phyloP scores from a whole-genome alignment of 2,329 filamentous ascomycete genomes.

The Colletotrichum shisoi region DNA sequence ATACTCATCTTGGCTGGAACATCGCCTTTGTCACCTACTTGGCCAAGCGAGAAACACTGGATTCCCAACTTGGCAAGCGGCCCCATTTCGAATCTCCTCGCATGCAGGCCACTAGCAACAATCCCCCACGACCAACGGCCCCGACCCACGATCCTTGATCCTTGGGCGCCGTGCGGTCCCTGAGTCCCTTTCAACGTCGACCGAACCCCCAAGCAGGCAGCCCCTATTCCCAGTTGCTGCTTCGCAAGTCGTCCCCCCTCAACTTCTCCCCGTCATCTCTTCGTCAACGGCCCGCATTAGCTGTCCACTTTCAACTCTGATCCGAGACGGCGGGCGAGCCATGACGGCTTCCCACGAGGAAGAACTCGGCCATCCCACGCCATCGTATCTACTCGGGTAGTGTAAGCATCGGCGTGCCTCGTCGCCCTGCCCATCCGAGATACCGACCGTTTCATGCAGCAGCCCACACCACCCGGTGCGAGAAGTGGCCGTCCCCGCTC shows the following conservation, averaged over 20 bases:
- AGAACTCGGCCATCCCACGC: conserved; percentile 6
- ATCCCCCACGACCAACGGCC: conserved; percentile 29
- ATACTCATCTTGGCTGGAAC: conserved; percentile 17
- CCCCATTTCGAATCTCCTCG: conserved; percentile 33
- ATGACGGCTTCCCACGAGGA: not conserved
- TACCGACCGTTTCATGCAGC: conserved; percentile 35
- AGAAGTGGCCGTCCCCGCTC: conserved; percentile 30
- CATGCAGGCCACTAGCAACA: conserved; percentile 31
- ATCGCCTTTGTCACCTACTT: conserved; percentile 21
- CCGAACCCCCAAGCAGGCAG: conserved; percentile 4
- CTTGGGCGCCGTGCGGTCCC: conserved; percentile 15
- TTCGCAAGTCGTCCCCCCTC: not conserved
- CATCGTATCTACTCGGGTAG: not conserved
- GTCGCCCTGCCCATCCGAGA: conserved; percentile 24
- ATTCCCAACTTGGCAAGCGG: conserved; percentile 34
- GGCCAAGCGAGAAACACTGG: conserved; percentile 37
- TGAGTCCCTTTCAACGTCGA: conserved; percentile 10
- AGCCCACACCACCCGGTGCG: conserved; percentile 28
- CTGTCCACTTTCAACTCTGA: conserved; percentile 12
- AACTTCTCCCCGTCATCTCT: not conserved
- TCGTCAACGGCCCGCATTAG: conserved; percentile 15
- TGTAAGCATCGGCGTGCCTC: not conserved
- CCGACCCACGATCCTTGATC: conserved; percentile 31
- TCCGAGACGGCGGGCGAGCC: conserved; percentile 9
- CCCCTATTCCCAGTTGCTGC: conserved; percentile 19